Evolutionary conservation across 2,329 filamentous ascomycete genomes (phyloP).

Genomic region (Lojkania enalia): DNA sequence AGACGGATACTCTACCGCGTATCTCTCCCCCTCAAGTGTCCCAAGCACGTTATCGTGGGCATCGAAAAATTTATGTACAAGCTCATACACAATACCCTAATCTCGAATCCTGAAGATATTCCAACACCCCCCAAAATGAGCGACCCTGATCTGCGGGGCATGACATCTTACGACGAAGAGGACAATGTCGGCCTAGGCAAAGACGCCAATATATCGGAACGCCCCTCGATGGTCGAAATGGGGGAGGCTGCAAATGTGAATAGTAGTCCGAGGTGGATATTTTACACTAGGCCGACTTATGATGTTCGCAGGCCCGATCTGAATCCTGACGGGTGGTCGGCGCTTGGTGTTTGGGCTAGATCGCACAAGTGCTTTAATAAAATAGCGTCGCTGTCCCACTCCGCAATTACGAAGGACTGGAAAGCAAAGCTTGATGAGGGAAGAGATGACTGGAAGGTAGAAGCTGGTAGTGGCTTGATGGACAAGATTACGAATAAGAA

Average conservation of each 20-base stretch:
- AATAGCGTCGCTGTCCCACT: too few species aligned
- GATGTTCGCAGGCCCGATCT: not conserved
- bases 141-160: too few species aligned
- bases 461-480: not conserved
- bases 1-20: not conserved
- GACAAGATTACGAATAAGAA: not conserved
- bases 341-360: too few species aligned
- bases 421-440: not conserved
- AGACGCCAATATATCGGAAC: not conserved
- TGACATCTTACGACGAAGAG: not conserved
- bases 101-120: not conserved
- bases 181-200: not conserved
- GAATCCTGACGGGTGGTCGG: not conserved
- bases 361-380: too few species aligned
- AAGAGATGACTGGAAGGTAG: not conserved
- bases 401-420: not conserved
- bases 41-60: not conserved
- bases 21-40: not conserved
- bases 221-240: slow-evolving; percentile 5
- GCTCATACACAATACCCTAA: not conserved
- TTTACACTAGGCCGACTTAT: not conserved
- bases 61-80: not conserved
- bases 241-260: too few species aligned
- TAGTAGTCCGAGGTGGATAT: too few species aligned
- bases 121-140: not conserved